A percentile compares a stretch with the other conserved stretches of the same genome.
Evolutionary conservation across 176 grass and related monocot genomes (phyloP).

Genomic region (Oryza coarctata): DNA sequence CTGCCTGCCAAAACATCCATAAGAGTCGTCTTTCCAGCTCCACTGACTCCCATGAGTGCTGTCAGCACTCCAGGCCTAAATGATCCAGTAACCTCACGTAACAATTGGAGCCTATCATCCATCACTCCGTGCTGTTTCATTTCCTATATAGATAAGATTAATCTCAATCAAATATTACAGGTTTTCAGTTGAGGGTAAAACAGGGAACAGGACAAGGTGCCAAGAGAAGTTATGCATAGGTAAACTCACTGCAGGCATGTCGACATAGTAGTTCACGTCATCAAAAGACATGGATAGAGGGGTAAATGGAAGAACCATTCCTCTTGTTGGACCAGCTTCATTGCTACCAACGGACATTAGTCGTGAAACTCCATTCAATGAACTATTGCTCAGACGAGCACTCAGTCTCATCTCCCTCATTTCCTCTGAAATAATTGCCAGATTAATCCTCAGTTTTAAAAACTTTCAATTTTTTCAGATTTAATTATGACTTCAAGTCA

Average conservation of each 20-base stretch:
- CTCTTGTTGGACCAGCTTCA: slow-evolving; percentile 43
- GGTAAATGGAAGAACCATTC: slow-evolving; percentile 62
- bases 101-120: slow-evolving; percentile 86
- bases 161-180: slow-evolving; percentile 33
- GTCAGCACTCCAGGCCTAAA: slow-evolving; percentile 87
- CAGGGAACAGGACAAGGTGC: slow-evolving; percentile 21
- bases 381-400: slow-evolving; percentile 45
- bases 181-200: slow-evolving; percentile 14
- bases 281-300: slow-evolving; percentile 96
- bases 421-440: slow-evolving; percentile 59
- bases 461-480: slow-evolving; percentile 23
- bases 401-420: slow-evolving; percentile 58
- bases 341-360: slow-evolving; percentile 49
- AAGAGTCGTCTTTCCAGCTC: slow-evolving; percentile 93
- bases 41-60: slow-evolving; percentile 99
- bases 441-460: slow-evolving; percentile 22
- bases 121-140: slow-evolving; percentile 96
- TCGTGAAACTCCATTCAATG: slow-evolving; percentile 54
- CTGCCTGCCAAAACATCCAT: slow-evolving; percentile 98
- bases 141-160: slow-evolving; percentile 53
- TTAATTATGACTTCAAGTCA: background rate
- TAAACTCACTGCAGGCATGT: slow-evolving; percentile 88
- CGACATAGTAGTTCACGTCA: slow-evolving; percentile 89
- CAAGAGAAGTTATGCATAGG: slow-evolving; percentile 23
- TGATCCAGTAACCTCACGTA: slow-evolving; percentile 77